phyloP scores from a whole-genome alignment of 495 filamentous ascomycete genomes.

The Clohesyomyces aquaticus region DNA sequence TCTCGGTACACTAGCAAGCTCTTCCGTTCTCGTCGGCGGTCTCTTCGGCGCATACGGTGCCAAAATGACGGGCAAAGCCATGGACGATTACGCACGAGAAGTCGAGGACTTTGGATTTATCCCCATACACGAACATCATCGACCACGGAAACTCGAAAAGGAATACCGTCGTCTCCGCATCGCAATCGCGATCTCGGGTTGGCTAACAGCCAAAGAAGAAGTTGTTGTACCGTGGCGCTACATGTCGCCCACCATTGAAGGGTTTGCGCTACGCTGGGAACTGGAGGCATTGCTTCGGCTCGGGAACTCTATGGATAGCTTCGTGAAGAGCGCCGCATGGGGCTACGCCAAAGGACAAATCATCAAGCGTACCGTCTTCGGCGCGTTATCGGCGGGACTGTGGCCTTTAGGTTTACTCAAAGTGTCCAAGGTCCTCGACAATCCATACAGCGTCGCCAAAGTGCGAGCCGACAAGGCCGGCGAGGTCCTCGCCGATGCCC shows the following conservation, averaged over 20 bases:
- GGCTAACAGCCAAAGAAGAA: constrained; percentile 73
- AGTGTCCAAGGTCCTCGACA: constrained; percentile 80
- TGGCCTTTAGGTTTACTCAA: constrained; percentile 82
- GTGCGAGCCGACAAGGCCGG: constrained; percentile 86
- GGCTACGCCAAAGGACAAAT: constrained; percentile 75
- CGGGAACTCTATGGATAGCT: constrained; percentile 70
- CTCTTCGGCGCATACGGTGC: constrained; percentile 90
- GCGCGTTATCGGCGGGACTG: constrained; percentile 66
- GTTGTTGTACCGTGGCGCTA: constrained; percentile 75
- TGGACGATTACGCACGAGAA: constrained; percentile 84
- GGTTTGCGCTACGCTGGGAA: constrained; percentile 87
- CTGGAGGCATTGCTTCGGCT: constrained; percentile 75
- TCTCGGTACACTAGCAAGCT: constrained; percentile 77
- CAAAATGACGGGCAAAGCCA: constrained; percentile 80
- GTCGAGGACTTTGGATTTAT: constrained; percentile 89
- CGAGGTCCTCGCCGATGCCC: constrained; percentile 77
- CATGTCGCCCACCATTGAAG: constrained; percentile 69
- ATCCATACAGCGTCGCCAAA: constrained; percentile 84
- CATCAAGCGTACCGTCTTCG: constrained; percentile 75
- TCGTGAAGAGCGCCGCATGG: constrained; percentile 79
- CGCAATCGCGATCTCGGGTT: constrained; percentile 81
- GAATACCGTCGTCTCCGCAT: constrained; percentile 74
- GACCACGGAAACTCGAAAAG: constrained; percentile 45
- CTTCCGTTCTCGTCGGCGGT: constrained; percentile 74
- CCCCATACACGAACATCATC: constrained; percentile 60